Conservation (phyloP, 1,139 yeast species). For the Blastobotrys raffinosifermentans region DNA sequence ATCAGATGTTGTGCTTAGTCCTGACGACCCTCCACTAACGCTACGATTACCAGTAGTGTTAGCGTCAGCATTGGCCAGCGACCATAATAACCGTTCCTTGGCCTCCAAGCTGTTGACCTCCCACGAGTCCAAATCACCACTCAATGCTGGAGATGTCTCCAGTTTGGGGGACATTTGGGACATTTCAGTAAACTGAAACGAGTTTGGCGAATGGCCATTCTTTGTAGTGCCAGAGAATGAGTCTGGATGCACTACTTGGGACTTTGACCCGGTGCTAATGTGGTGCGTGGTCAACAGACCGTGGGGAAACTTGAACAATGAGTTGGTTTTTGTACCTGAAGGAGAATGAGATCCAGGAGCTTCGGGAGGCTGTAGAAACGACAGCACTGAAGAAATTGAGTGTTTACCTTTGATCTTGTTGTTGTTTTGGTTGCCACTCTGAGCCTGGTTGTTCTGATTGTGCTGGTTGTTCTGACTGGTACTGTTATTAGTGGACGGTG, state of each 20-base stretch:
- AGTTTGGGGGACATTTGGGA: too few relatives aligned
- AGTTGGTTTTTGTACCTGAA: too few relatives aligned
- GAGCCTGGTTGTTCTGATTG: background rate
- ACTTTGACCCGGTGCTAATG: background rate
- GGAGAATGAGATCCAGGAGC: background rate
- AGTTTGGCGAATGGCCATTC: too few relatives aligned
- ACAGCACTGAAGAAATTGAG: background rate
- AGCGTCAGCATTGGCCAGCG: background rate
- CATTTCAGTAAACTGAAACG: too few relatives aligned
- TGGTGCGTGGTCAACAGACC: too few relatives aligned
- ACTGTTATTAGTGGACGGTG: background rate
- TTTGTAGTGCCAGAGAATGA: background rate
- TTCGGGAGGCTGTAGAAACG: background rate
- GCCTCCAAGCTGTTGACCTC: constrained; percentile 1
- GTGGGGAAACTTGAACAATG: too few relatives aligned
- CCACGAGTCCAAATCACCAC: constrained; percentile 1
- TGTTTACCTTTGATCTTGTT: background rate
- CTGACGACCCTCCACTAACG: background rate
- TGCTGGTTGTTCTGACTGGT: too few relatives aligned
- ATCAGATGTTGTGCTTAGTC: background rate
- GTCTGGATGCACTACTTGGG: background rate
- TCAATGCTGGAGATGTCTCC: background rate
- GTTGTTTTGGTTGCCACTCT: background rate
- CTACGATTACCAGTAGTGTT: background rate
- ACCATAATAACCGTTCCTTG: background rate